Conservation (phyloP, 495 filamentous ascomycete genomes). For the Rostrohypoxylon terebratum region DNA sequence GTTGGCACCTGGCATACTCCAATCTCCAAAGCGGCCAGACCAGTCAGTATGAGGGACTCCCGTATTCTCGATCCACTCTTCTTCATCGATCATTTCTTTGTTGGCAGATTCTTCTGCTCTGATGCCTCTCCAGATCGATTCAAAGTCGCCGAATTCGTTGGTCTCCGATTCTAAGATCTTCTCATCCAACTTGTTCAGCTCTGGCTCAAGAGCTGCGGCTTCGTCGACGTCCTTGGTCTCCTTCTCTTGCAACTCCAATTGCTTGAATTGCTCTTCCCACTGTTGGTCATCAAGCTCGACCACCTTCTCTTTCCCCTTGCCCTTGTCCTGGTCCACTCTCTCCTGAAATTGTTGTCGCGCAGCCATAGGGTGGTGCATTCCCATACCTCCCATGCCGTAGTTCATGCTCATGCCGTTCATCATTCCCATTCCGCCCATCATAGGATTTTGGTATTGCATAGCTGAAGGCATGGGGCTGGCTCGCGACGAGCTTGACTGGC, state of each 20-base stretch:
- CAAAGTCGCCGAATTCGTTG: constrained; percentile 82
- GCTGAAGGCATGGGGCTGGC: constrained; percentile 54
- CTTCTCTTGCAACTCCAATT: constrained; percentile 80
- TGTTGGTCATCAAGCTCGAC: constrained; percentile 92
- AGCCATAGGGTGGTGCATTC: constrained; percentile 64
- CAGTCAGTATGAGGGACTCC: constrained; percentile 69
- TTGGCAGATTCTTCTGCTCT: constrained; percentile 80
- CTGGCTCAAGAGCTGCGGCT: constrained; percentile 82
- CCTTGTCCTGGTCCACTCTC: constrained; percentile 59
- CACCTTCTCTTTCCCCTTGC: constrained; percentile 90
- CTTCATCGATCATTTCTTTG: constrained; percentile 76
- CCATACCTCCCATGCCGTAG: constrained; percentile 49
- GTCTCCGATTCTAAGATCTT: constrained; percentile 64
- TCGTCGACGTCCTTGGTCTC: constrained; percentile 70
- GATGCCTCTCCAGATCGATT: constrained; percentile 87
- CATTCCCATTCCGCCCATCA: constrained; percentile 56
- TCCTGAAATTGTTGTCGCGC: constrained; percentile 60
- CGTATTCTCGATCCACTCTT: constrained; percentile 70
- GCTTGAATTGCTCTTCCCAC: constrained; percentile 95
- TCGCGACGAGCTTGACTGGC: constrained; percentile 64
- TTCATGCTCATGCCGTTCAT: constrained; percentile 54
- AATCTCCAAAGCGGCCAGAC: constrained; percentile 73
- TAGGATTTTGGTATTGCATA: constrained; percentile 47
- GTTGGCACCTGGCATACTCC: constrained; percentile 60
- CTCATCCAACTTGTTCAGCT: constrained; percentile 87